Evolutionary conservation across 2,329 filamentous ascomycete species (phyloP), one percentile per base, ranked within the genome.

Genomic region (Metarhizium brunneum): DNA sequence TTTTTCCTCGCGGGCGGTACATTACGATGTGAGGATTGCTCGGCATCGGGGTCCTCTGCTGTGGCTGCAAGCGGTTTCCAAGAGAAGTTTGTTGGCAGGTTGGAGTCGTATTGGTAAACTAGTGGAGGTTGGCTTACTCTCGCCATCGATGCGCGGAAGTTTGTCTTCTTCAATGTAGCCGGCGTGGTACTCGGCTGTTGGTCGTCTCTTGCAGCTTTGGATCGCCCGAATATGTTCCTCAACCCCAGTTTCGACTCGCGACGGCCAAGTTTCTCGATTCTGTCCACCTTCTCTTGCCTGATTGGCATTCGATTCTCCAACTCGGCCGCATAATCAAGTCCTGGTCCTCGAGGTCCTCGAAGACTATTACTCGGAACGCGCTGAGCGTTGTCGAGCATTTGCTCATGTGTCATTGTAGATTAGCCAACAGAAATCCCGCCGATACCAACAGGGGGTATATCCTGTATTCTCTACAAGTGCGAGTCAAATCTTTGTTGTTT

Each of bases 201-300:
- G 4, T 59, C 55, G 6, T 74, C 68, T 57, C 70, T 72, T 13
- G 63, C 61, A 3, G 66, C 52, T 62, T 72, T 80, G 20, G 71
- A 70, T 57, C 76, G 73, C 45, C 73, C 70, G 60, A 84, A 83
- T 8, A 84, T 70, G 58, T 68, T 76, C 54, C 77, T 71, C 51
- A 83, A 64, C 3, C 76, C 79, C 52, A 82, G 62, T 56, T 72
- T 77, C 16, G 80, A 82, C 57, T 81, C 79, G 58, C 79, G 71
- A 63, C 71, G 75, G 54, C 64, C 65, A 29, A 73, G 61, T 60
- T 73, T 79, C 50, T 73, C 71, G 6, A 25, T 14, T 5, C 66
- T 52, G 6, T 51, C 56, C 43, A 54, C n/a, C 29, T 72, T 78
- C 49, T 73, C 72, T 6, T 67, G 60, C 42, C 76, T 75, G 55